Conservation (phyloP, 768 basidiomycete genomes). For the Dendrothele bispora region DNA sequence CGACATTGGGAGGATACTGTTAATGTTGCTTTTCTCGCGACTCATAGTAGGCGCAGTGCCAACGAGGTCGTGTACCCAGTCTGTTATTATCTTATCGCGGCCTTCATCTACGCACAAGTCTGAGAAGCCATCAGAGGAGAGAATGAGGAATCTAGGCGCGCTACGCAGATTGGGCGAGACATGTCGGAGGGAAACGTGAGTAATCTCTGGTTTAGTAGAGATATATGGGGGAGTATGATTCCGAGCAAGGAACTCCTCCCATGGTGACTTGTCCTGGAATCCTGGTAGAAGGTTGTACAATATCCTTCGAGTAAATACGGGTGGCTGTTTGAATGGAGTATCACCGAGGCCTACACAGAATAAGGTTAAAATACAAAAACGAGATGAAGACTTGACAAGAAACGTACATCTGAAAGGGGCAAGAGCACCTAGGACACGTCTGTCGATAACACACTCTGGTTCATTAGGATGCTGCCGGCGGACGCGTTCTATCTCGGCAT, state of each 20-base stretch:
- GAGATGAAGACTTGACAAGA: slow-evolving; percentile 8
- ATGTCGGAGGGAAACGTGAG: slow-evolving; percentile 47
- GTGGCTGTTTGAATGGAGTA: slow-evolving; percentile 74
- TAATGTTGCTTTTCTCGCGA: slow-evolving; percentile 8
- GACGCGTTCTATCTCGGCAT: slow-evolving; percentile 64
- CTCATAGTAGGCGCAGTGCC: neutral
- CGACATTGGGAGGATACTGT: slow-evolving; percentile 10
- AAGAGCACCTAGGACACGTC: slow-evolving; percentile 73
- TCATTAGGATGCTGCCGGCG: slow-evolving; percentile 67
- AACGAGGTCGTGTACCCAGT: slow-evolving; percentile 51
- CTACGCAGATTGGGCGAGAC: slow-evolving; percentile 9
- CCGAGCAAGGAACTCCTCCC: slow-evolving; percentile 67
- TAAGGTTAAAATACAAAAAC: slow-evolving; percentile 1
- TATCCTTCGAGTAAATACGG: slow-evolving; percentile 63
- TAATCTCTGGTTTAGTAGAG: slow-evolving; percentile 62
- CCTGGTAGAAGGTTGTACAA: slow-evolving; percentile 67
- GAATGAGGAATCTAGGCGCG: slow-evolving; percentile 53
- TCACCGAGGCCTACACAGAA: slow-evolving; percentile 59
- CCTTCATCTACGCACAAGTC: slow-evolving; percentile 54
- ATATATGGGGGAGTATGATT: slow-evolving; percentile 69
- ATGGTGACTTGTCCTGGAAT: slow-evolving; percentile 56
- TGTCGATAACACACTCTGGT: slow-evolving; percentile 62
- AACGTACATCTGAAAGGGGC: slow-evolving; percentile 74
- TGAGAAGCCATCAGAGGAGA: slow-evolving; percentile 67
- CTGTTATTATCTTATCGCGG: slow-evolving; percentile 45